Percentiles rank a stretch among this genome's conserved stretches.
These are phyloP conservation scores for Wickerhamomyces canadensis DNA, from an alignment of 805 yeast species.

Conservation along the genomic window DNA sequence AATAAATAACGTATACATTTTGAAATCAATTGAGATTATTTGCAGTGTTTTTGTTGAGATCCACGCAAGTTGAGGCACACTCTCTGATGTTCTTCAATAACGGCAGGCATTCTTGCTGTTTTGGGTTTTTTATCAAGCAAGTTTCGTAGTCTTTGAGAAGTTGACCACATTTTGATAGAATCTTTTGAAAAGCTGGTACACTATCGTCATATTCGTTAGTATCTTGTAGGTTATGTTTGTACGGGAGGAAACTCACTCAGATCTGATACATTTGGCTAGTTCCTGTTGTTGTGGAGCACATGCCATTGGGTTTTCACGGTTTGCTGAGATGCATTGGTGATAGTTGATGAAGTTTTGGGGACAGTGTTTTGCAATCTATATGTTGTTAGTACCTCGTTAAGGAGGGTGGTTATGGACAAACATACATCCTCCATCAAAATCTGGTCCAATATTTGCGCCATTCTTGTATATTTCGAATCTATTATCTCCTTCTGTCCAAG, in stretches of 20 bases:
- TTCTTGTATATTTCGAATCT: slow-evolving; percentile 1
- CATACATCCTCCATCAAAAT: slow-evolving; percentile 66
- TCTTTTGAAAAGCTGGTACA: slow-evolving; percentile 70
- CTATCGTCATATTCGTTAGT: slow-evolving; percentile 17
- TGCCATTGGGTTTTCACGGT: slow-evolving; percentile 42
- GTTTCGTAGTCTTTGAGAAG: slow-evolving; percentile 58
- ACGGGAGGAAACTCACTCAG: slow-evolving; percentile 16
- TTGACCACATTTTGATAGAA: slow-evolving; percentile 55
- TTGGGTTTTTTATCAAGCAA: slow-evolving; percentile 48
- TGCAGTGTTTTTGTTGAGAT: slow-evolving; percentile 18
- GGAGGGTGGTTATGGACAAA: slow-evolving; percentile 5
- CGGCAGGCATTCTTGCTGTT: slow-evolving; percentile 45
- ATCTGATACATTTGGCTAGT: slow-evolving; percentile 58
- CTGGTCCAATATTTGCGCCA: slow-evolving; percentile 48
- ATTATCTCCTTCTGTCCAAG: too few species aligned
- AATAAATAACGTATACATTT: too few species aligned
- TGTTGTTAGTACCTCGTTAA: too few species aligned
- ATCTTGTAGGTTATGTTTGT: slow-evolving; percentile 1
- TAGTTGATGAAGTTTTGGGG: slow-evolving; percentile 68
- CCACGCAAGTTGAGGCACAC: slow-evolving; percentile 47
- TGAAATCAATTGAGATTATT: slow-evolving; percentile 9
- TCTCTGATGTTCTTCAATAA: slow-evolving; percentile 52
- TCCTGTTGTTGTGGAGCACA: slow-evolving; percentile 54
- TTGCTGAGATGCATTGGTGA: slow-evolving; percentile 64
- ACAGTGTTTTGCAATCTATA: slow-evolving; percentile 60